A percentile compares a stretch with the other conserved stretches of the same genome.
Conservation (phyloP, 495 filamentous ascomycete species). For the Penicillium angulare region DNA sequence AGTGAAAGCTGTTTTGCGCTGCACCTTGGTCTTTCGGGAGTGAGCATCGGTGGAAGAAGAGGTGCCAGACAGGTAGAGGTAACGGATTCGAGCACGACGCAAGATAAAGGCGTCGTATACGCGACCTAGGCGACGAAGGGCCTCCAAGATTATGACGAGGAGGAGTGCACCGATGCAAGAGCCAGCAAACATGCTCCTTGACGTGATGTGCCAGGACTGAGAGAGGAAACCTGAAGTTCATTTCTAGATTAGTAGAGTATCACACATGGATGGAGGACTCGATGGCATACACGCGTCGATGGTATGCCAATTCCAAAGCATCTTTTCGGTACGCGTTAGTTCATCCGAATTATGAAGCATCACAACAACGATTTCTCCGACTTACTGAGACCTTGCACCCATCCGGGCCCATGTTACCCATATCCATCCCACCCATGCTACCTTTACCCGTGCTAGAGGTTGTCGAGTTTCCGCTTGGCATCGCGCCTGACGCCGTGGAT, state of each 20-base stretch:
- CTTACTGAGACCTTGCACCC: constrained; percentile 48
- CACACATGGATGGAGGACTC: background rate
- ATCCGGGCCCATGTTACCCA: too few relatives aligned
- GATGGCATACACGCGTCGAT: constrained; percentile 56
- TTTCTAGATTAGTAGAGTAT: constrained; percentile 5
- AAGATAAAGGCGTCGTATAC: constrained; percentile 63
- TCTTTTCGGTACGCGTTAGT: constrained; percentile 38
- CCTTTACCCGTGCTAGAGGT: constrained; percentile 9
- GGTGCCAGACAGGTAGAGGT: constrained; percentile 11
- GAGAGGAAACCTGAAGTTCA: constrained; percentile 58
- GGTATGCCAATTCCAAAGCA: constrained; percentile 79
- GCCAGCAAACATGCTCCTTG: constrained; percentile 60
- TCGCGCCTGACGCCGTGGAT: background rate
- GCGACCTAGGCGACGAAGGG: constrained; percentile 56
- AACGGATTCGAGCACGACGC: constrained; percentile 31
- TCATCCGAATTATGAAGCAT: background rate
- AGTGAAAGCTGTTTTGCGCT: too few relatives aligned
- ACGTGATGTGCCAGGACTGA: constrained; percentile 61
- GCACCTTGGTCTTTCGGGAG: too few relatives aligned
- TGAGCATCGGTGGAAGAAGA: background rate
- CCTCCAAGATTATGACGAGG: constrained; percentile 62
- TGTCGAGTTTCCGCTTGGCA: background rate
- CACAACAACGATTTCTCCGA: constrained; percentile 13
- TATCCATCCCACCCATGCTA: constrained; percentile 18
- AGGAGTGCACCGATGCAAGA: constrained; percentile 68